Conservation (phyloP, 75 land plant genomes). For the Sequoiadendron giganteum region DNA sequence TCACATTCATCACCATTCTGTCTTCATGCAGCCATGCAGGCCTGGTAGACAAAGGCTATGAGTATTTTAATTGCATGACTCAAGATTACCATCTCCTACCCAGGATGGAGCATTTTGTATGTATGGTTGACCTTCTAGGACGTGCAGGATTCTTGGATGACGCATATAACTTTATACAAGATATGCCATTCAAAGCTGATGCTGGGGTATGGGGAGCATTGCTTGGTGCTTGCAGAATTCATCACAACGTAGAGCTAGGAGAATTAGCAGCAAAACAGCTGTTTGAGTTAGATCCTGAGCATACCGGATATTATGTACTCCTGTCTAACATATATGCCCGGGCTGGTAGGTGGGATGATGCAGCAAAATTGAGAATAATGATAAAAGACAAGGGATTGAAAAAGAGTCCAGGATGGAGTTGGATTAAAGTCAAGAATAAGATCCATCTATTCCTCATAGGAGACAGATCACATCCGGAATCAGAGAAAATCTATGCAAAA, state of each 20-base stretch:
- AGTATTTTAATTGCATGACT: conserved; percentile 40
- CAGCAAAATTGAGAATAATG: conserved; percentile 2
- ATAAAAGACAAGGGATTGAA: conserved; percentile 3
- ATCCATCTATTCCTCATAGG: conserved; percentile 32
- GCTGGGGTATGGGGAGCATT: conserved; percentile 10
- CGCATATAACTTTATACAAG: conserved; percentile 46
- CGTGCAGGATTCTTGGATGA: conserved; percentile 63
- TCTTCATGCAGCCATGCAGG: conserved; percentile 7
- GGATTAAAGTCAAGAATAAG: conserved; percentile 38
- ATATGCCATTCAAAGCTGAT: conserved; percentile 33
- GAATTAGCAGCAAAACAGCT: conserved; percentile 31
- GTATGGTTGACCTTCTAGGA: conserved; percentile 32
- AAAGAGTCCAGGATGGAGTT: conserved; percentile 13
- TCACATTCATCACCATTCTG: conserved; percentile 6
- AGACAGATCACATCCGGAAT: conserved; percentile 16
- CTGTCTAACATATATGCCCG: conserved; percentile 35
- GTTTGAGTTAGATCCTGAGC: conserved; percentile 44
- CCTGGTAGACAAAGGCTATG: conserved; percentile 24
- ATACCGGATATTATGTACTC: conserved; percentile 17
- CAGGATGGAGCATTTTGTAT: conserved; percentile 35
- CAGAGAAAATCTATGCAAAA: conserved; percentile 19
- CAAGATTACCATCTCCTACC: conserved; percentile 42
- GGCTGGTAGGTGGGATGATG: conserved; percentile 30
- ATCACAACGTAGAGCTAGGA: conserved; percentile 13
- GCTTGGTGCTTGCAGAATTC: conserved; percentile 1